Conservation (phyloP, 345 rosid genomes). For the Bruguiera parviflora region DNA sequence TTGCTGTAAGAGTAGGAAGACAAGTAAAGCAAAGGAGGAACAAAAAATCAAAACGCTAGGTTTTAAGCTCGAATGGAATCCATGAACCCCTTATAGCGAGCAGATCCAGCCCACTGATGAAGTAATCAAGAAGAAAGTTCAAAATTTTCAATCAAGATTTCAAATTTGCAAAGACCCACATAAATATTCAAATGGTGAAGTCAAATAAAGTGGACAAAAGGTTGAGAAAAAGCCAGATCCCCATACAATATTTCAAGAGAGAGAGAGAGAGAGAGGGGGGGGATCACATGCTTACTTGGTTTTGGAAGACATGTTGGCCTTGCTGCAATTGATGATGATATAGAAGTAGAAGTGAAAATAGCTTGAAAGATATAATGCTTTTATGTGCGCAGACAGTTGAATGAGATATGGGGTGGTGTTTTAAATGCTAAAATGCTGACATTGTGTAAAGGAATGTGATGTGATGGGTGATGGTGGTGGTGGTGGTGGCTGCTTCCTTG, state of each 20-base stretch:
- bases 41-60: slow-evolving; percentile 9
- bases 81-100: slow-evolving; percentile 7
- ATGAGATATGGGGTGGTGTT: neutral
- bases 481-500: neutral
- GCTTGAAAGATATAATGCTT: neutral
- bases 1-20: neutral
- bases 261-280: neutral
- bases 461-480: neutral
- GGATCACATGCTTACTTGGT: slow-evolving; percentile 41
- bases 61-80: neutral
- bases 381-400: neutral
- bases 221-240: neutral
- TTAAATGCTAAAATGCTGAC: slow-evolving; percentile 33
- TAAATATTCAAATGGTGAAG: neutral
- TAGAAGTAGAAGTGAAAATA: slow-evolving; percentile 9
- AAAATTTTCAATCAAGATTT: slow-evolving; percentile 1
- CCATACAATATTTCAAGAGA: slow-evolving; percentile 16
- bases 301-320: slow-evolving; percentile 50
- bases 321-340: slow-evolving; percentile 6
- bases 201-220: neutral
- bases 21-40: slow-evolving; percentile 12
- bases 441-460: slow-evolving; percentile 22
- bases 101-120: slow-evolving; percentile 17
- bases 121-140: slow-evolving; percentile 4
- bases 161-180: slow-evolving; percentile 14